Evolutionary conservation across 176 grass and related monocot species (phyloP), one percentile per base, ranked within the genome.

Genomic region (Ensete glaucum): DNA sequence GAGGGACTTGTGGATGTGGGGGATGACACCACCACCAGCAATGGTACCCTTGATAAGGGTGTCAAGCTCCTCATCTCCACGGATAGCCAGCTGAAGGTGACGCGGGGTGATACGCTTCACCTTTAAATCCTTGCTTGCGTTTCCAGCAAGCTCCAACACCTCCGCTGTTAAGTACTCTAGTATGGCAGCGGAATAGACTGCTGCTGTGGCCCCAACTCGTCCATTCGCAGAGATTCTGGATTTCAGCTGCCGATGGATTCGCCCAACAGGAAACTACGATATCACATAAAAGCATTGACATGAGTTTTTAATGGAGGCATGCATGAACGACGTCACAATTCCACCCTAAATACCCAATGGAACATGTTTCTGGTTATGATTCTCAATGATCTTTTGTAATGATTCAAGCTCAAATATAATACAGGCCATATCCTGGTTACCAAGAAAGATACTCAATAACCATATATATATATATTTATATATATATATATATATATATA

Each of bases 41-140:
- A 92, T 92, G 73, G 87, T 89, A 0, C 82, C 90, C 84, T 92
- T 92, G 62, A 92, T 92, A 10, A 92, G 90, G 2, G 84, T 92
- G 52, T 92, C 90, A 1, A 89, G 87, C 69, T 92, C 90, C 76
- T 92, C 87, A 10, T 92, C 90, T 1, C 87, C 84, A 20, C 84
- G 84, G 71, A 89, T 92, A 17, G 90, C 87, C 53, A 92, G 84
- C 82, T 92, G 87, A 17, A 89, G 82, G 75, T 92, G 90, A 70
- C 90, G 87, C 23, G 86, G 90, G 0, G 90, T 89, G 73, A 89
- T 92, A 43, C 87, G 86, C 87, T 92, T 92, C 23, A 92, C 87
- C 43, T 92, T 92, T 69, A 92, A 79, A 71, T 92, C 90, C 86
- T 92, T 92, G 82, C 86, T 92, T 6, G 86, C 87, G 22, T 92